A percentile compares a stretch with the other conserved stretches of the same genome.
Evolutionary conservation across 495 filamentous ascomycete species (phyloP).

Genomic region (Lentithecium fluviatile): DNA sequence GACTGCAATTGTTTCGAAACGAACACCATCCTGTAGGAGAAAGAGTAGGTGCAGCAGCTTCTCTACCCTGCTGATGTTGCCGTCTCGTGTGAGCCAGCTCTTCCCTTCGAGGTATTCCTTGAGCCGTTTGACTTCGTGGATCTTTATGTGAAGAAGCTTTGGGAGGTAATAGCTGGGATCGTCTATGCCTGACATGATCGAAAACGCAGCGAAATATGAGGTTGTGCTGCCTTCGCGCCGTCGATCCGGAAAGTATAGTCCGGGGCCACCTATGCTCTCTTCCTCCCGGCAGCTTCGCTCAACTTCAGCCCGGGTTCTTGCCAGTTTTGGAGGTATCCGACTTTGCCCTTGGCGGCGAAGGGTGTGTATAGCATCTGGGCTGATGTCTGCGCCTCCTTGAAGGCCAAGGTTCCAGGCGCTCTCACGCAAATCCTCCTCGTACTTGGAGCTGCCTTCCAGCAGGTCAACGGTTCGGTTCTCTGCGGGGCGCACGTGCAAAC

Average conservation of each 20-base stretch:
- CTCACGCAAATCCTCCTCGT: too few species aligned
- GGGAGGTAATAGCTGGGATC: background rate
- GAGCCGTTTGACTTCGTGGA: slow-evolving; percentile 14
- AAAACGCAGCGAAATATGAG: background rate
- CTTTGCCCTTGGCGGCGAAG: too few species aligned
- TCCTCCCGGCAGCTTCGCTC: too few species aligned
- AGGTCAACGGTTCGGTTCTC: too few species aligned
- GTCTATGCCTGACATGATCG: slow-evolving; percentile 13
- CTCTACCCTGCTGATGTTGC: slow-evolving; percentile 2
- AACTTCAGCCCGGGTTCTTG: too few species aligned
- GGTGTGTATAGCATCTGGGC: too few species aligned
- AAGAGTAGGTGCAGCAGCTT: slow-evolving; percentile 23
- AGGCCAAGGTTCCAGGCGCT: too few species aligned
- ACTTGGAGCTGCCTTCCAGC: too few species aligned
- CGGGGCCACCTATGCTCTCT: too few species aligned
- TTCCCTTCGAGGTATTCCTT: slow-evolving; percentile 16
- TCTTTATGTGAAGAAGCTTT: slow-evolving; percentile 11
- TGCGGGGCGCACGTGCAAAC: too few species aligned
- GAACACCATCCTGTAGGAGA: slow-evolving; percentile 9
- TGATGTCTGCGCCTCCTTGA: too few species aligned
- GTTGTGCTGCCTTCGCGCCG: slow-evolving; percentile 7
- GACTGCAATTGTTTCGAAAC: slow-evolving; percentile 14
- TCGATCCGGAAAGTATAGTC: background rate
- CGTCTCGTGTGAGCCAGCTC: background rate
- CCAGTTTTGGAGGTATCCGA: too few species aligned